These are phyloP conservation scores for Dichotomopilus funicola DNA, from an alignment of 2,329 filamentous ascomycete genomes.

Conservation along the genomic window DNA sequence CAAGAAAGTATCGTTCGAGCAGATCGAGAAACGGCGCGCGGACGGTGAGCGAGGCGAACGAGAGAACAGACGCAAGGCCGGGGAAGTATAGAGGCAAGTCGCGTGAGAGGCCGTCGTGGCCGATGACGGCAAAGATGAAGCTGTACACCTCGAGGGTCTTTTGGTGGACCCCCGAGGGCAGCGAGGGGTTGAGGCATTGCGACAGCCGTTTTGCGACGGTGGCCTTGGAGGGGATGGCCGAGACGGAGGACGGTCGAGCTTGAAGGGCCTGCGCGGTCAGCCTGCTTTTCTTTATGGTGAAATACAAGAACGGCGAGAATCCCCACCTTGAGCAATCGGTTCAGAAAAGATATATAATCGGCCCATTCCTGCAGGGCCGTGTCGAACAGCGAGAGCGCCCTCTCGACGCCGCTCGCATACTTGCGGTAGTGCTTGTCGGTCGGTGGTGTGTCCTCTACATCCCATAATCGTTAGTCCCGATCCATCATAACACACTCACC, in stretches of 20 bases:
- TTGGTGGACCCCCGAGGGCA: slow-evolving; percentile 95
- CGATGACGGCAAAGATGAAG: slow-evolving; percentile 81
- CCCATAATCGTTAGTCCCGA: too few relatives aligned
- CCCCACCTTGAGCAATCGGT: slow-evolving; percentile 80
- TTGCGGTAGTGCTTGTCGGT: slow-evolving; percentile 71
- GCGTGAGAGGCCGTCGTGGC: slow-evolving; percentile 68
- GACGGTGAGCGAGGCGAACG: slow-evolving; percentile 89
- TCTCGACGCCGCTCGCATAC: slow-evolving; percentile 83
- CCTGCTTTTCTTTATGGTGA: neutral
- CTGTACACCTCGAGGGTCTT: slow-evolving; percentile 92
- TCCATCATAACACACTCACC: too few relatives aligned
- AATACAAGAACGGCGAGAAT: too few relatives aligned
- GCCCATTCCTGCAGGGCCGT: slow-evolving; percentile 96
- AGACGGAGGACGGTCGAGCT: slow-evolving; percentile 66
- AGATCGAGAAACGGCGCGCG: slow-evolving; percentile 79
- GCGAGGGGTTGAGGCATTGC: slow-evolving; percentile 86
- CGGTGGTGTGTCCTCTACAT: slow-evolving; percentile 46
- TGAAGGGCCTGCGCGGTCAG: slow-evolving; percentile 66
- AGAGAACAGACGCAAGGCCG: slow-evolving; percentile 79
- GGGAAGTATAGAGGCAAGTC: slow-evolving; percentile 87
- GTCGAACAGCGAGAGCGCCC: slow-evolving; percentile 84
- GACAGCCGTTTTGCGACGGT: slow-evolving; percentile 84
- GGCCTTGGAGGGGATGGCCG: slow-evolving; percentile 72
- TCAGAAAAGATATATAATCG: slow-evolving; percentile 96
- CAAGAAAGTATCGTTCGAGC: slow-evolving; percentile 72